Conservation (phyloP, 2,329 filamentous ascomycete genomes). For the Nemania sp. region DNA sequence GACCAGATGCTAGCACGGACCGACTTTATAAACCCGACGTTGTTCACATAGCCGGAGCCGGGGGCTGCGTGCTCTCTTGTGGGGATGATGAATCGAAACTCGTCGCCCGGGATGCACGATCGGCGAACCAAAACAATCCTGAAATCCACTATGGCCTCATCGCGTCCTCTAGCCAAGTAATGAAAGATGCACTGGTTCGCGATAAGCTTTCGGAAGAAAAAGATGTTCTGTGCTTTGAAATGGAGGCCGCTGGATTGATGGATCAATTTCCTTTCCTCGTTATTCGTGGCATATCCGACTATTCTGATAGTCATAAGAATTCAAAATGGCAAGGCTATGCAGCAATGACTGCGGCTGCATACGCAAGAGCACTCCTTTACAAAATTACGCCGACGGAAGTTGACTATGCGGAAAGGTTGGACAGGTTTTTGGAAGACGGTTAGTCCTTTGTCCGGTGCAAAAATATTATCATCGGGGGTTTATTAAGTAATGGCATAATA, state of each 20-base stretch:
- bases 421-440: no score
- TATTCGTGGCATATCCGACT: slow-evolving; percentile 22
- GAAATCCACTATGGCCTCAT: no score
- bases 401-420: no score
- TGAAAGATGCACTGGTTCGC: not conserved
- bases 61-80: not conserved
- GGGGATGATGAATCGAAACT: not conserved
- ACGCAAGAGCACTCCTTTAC: slow-evolving; percentile 5
- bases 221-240: not conserved
- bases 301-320: slow-evolving; percentile 23
- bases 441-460: no score
- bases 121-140: not conserved
- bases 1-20: not conserved
- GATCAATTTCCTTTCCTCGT: not conserved
- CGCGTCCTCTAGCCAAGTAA: not conserved
- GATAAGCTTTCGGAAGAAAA: not conserved
- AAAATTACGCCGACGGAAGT: not conserved
- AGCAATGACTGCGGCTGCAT: slow-evolving; percentile 13
- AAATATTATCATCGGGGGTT: no score
- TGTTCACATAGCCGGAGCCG: not conserved
- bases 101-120: not conserved
- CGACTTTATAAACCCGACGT: not conserved
- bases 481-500: no score
- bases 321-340: slow-evolving; percentile 16
- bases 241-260: no score